These are phyloP conservation scores for Neurospora intermedia DNA, from an alignment of 495 filamentous ascomycete species.

Conservation along the genomic window DNA sequence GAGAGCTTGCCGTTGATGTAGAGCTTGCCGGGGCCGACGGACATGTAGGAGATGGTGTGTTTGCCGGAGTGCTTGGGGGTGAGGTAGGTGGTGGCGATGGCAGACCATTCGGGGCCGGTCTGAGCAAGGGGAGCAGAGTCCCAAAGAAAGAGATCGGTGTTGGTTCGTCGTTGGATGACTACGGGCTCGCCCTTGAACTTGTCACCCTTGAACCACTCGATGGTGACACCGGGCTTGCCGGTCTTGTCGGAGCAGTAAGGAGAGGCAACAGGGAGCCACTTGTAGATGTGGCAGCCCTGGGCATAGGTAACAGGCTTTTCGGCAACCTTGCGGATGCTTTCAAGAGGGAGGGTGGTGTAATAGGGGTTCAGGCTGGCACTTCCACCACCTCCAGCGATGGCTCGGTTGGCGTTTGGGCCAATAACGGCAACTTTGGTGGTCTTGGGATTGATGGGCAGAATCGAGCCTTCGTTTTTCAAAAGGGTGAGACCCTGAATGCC, in stretches of 20 bases:
- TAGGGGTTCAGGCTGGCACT: constrained; percentile 72
- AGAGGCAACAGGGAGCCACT: constrained; percentile 54
- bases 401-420: constrained; percentile 70
- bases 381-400: constrained; percentile 71
- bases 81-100: constrained; percentile 44
- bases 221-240: constrained; percentile 46
- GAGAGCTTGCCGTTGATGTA: constrained; percentile 58
- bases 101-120: constrained; percentile 50
- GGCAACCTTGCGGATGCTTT: constrained; percentile 39
- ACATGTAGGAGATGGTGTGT: constrained; percentile 68
- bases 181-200: constrained; percentile 46
- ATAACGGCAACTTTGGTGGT: constrained; percentile 61
- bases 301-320: constrained; percentile 40
- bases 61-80: constrained; percentile 45
- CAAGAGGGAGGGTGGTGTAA: constrained; percentile 53
- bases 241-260: constrained; percentile 44
- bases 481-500: constrained; percentile 68
- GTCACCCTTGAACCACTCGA: constrained; percentile 56
- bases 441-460: constrained; percentile 56
- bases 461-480: constrained; percentile 60
- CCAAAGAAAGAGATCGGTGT: constrained; percentile 59
- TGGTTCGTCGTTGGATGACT: constrained; percentile 42
- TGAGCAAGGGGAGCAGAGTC: constrained; percentile 51
- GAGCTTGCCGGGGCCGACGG: constrained; percentile 61
- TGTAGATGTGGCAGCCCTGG: constrained; percentile 48